A percentile compares a stretch with the other conserved stretches of the same genome.
Conservation (phyloP, 371 early-diverging fungal species). For the Choanephora cucurbitarum region DNA sequence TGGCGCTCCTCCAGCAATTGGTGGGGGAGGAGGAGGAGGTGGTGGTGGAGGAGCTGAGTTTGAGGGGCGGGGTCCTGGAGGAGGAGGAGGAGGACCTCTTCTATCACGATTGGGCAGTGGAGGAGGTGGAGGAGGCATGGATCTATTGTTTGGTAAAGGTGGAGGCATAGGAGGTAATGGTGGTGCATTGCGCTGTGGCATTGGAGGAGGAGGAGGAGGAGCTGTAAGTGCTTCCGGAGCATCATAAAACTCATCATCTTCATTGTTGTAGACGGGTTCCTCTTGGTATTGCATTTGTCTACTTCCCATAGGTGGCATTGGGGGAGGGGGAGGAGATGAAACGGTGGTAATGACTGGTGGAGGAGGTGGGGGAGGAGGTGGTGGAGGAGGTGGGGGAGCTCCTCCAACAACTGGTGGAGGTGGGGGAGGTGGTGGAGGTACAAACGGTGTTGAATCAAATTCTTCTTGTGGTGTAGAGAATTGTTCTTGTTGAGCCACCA, state of each 20-base stretch:
- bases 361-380: conserved; percentile 2
- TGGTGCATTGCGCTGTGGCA: conserved; percentile 7
- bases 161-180: conserved; percentile 14
- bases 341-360: background rate
- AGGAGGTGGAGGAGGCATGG: conserved; percentile 35
- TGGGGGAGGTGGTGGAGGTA: background rate
- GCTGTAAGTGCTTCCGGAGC: conserved; percentile 28
- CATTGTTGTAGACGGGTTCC: background rate
- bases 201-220: conserved; percentile 17
- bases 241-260: conserved; percentile 28
- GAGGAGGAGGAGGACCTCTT: conserved; percentile 38
- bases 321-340: conserved; percentile 7
- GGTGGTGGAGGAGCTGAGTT: conserved; percentile 13
- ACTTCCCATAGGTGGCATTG: conserved; percentile 5
- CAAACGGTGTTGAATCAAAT: background rate
- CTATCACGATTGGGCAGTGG: conserved; percentile 33
- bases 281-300: conserved; percentile 1
- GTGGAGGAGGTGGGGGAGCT: background rate
- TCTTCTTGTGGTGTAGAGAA: background rate
- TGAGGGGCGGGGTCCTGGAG: conserved; percentile 5
- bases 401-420: background rate
- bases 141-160: background rate
- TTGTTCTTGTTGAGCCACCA: conserved; percentile 9
- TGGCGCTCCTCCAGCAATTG: background rate
- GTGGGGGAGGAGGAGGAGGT: conserved; percentile 8